A percentile compares a stretch with the other conserved stretches of the same genome.
phyloP scores from a whole-genome alignment of 2,329 filamentous ascomycete species.

The Zasmidium angulare region DNA sequence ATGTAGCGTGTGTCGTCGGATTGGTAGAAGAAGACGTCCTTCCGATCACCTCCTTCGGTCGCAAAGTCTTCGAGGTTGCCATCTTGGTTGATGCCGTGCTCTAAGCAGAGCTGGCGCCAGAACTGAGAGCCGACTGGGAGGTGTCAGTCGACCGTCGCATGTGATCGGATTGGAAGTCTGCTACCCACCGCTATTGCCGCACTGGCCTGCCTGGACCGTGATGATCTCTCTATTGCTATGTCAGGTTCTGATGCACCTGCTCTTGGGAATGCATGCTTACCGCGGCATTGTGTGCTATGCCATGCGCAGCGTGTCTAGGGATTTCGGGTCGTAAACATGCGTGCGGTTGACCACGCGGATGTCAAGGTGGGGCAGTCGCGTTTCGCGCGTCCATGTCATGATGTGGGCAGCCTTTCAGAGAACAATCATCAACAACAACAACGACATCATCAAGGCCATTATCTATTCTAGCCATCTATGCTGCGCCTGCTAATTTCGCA shows the following conservation, averaged over 20 bases:
- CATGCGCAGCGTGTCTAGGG: not conserved
- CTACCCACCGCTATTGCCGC: slow-evolving; percentile 94
- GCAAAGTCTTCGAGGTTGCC: slow-evolving; percentile 97
- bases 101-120: slow-evolving; percentile 97
- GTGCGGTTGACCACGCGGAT: not conserved
- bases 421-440: not conserved
- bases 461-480: not conserved
- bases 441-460: not conserved
- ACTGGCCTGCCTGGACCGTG: slow-evolving; percentile 97
- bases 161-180: slow-evolving; percentile 11
- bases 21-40: slow-evolving; percentile 98
- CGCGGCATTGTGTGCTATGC: slow-evolving; percentile 4
- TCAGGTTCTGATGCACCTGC: not conserved
- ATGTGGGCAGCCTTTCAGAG: not conserved
- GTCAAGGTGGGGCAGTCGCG: not conserved
- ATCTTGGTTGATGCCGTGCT: slow-evolving; percentile 96
- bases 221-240: slow-evolving; percentile 79
- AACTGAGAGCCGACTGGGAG: slow-evolving; percentile 86
- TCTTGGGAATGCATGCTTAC: not conserved
- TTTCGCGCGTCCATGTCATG: not conserved
- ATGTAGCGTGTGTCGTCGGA: slow-evolving; percentile 99
- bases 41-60: slow-evolving; percentile 94
- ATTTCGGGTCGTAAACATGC: not conserved
- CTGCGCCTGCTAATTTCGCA: not conserved
- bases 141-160: slow-evolving; percentile 8